Conservation (phyloP, 2,329 filamentous ascomycete species). For the Phialocephala sp. region DNA sequence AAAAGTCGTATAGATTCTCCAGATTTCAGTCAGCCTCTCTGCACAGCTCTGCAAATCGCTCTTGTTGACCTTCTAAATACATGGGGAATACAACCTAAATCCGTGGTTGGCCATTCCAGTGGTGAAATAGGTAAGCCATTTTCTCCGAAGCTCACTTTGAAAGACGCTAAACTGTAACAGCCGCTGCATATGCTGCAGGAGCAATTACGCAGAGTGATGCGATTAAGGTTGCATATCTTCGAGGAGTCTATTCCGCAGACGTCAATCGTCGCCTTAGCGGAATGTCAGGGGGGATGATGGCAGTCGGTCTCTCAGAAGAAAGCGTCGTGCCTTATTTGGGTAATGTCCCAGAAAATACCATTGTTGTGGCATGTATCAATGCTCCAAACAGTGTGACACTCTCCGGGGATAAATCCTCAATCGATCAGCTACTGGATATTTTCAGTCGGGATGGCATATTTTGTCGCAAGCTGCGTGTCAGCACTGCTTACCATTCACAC, state of each 20-base stretch:
- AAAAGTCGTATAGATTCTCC: background rate
- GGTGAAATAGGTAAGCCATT: constrained; percentile 13
- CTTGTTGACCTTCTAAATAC: constrained; percentile 42
- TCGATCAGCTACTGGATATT: constrained; percentile 19
- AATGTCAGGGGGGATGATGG: constrained; percentile 56
- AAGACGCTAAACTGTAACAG: constrained; percentile 46
- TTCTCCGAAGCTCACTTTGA: constrained; percentile 10
- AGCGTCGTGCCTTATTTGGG: constrained; percentile 13
- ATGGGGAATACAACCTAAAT: constrained; percentile 8
- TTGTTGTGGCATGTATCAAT: constrained; percentile 44
- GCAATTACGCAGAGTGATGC: constrained; percentile 37
- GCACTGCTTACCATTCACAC: constrained; percentile 49
- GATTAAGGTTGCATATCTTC: constrained; percentile 37
- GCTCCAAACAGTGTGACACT: constrained; percentile 32
- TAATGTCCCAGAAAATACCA: background rate
- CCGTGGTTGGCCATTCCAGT: constrained; percentile 25
- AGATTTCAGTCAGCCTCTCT: constrained; percentile 8
- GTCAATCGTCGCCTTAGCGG: constrained; percentile 5
- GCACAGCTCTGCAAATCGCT: constrained; percentile 7
- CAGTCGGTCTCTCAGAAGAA: constrained; percentile 47
- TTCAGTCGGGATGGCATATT: constrained; percentile 38
- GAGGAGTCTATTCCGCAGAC: constrained; percentile 27
- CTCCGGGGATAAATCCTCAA: constrained; percentile 27
- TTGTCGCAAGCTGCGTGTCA: constrained; percentile 42
- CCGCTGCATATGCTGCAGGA: constrained; percentile 47